Percentiles rank a stretch among this genome's conserved stretches.
Conservation (phyloP, 305 asterid species). For the Salvia sclarea region DNA sequence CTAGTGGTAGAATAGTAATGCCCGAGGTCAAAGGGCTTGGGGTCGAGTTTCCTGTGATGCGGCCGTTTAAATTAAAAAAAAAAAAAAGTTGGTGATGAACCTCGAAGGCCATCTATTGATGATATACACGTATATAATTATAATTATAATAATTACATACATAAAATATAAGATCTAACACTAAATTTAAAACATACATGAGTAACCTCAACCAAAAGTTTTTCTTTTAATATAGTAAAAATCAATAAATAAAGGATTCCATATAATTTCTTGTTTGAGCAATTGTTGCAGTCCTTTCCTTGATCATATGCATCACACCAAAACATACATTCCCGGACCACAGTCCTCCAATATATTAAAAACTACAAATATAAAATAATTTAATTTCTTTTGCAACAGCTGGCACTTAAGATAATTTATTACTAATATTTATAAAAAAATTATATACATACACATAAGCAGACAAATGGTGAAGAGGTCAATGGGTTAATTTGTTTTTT, state of each 20-base stretch:
- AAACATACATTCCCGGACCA: conserved; percentile 41
- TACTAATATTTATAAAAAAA: not conserved
- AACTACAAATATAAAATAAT: too few species aligned
- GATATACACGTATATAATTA: too few species aligned
- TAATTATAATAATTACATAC: too few species aligned
- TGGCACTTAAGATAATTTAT: conserved; percentile 33
- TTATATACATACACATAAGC: conserved; percentile 14
- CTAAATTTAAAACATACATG: too few species aligned
- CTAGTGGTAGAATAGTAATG: too few species aligned
- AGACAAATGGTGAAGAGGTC: conserved; percentile 51
- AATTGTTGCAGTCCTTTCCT: conserved; percentile 30
- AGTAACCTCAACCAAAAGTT: too few species aligned
- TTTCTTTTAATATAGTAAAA: too few species aligned
- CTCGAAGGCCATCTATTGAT: too few species aligned
- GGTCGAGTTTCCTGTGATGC: too few species aligned
- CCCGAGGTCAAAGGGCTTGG: too few species aligned
- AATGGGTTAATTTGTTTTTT: conserved; percentile 39
- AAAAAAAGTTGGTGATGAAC: too few species aligned
- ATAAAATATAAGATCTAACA: not conserved
- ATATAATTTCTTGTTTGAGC: conserved; percentile 28
- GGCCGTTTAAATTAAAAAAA: too few species aligned
- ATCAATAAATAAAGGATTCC: not conserved
- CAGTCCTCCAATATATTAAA: not conserved
- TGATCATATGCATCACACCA: conserved; percentile 39
- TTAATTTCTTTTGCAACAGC: conserved; percentile 17